Evolutionary conservation across 805 yeast genomes (phyloP), one percentile per base, ranked within the genome.

Genomic region (Barnettozyma botsteinii): DNA sequence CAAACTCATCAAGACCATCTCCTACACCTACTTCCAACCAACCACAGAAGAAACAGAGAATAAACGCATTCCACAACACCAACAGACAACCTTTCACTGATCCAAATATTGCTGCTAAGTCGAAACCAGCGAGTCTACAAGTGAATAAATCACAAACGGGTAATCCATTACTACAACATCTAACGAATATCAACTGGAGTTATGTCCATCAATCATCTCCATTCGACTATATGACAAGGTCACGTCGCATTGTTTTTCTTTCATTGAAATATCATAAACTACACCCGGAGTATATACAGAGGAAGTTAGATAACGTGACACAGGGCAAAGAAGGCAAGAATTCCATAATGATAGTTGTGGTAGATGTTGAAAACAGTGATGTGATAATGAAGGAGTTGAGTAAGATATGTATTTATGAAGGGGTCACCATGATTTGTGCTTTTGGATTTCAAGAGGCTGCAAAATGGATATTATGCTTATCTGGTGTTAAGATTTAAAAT

Each of bases 231-330:
- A 67, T 79, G 35, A 70, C 84, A 13, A 78, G 73, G 65, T 79
- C 23, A 60, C 72, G 57, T 59, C 76, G 56, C 41, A 72, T 81
- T 1, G 50, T 85, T 0, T 82, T 83, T 48, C 64, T 85, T 4
- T 77, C 86, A 1, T 57, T 85, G 35, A 79, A 81, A 37, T 85
- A 84, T 55, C 87, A 82, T 54, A 83, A 82, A 56, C 62, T 85
- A 29, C 82, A 80, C 48, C 87, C 89, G 0, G 91, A 83, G 49
- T 84, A 85, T 50, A 70, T 85, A 4, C 72, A 33, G 29, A 19
- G 40, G 19, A 31, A 34, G 12, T n/a, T 36, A 9, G 26, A 40
- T 14, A 17, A 32, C 5, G 40, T 37, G 7, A 32, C 38, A 12
- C 12, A 34, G 14, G 42, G 42, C 6, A 6, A 23, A n/a, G 38